phyloP scores from a whole-genome alignment of 768 basidiomycete species.

The Galerina marginata region DNA sequence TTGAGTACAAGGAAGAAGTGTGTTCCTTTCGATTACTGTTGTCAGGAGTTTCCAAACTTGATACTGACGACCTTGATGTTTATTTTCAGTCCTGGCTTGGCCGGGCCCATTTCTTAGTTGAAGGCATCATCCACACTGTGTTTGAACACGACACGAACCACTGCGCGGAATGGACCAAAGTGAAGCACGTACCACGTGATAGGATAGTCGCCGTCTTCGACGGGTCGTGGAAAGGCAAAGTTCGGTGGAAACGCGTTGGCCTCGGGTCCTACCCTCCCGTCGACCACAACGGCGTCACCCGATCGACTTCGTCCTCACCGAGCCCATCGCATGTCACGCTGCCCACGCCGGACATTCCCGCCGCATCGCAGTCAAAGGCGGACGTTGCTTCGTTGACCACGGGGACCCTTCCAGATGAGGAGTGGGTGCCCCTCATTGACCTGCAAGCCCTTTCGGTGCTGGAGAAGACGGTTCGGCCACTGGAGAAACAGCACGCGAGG shows the following conservation, averaged over 20 bases:
- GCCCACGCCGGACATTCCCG: slow-evolving; percentile 38
- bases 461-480: slow-evolving; percentile 84
- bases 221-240: slow-evolving; percentile 84
- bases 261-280: slow-evolving; percentile 43
- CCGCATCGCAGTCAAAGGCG: slow-evolving; percentile 48
- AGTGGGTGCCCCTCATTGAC: slow-evolving; percentile 77
- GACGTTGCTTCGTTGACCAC: slow-evolving; percentile 38
- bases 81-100: slow-evolving; percentile 82
- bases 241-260: slow-evolving; percentile 77
- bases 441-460: slow-evolving; percentile 69
- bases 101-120: slow-evolving; percentile 79
- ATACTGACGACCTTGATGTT: not conserved
- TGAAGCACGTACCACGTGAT: slow-evolving; percentile 88
- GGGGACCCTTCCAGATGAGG: slow-evolving; percentile 37
- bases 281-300: slow-evolving; percentile 32
- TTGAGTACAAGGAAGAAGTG: slow-evolving; percentile 97
- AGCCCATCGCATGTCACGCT: slow-evolving; percentile 50
- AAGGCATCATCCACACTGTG: slow-evolving; percentile 90
- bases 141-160: slow-evolving; percentile 65
- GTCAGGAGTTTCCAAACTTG: too few species aligned
- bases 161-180: slow-evolving; percentile 74
- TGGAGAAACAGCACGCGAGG: slow-evolving; percentile 75
- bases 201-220: slow-evolving; percentile 83
- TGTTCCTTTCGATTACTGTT: too few species aligned
- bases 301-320: slow-evolving; percentile 53